A percentile compares a stretch with the other conserved stretches of the same genome.
Evolutionary conservation across 164 flowering plant species (phyloP).

Genomic region (Magnolia officinalis): DNA sequence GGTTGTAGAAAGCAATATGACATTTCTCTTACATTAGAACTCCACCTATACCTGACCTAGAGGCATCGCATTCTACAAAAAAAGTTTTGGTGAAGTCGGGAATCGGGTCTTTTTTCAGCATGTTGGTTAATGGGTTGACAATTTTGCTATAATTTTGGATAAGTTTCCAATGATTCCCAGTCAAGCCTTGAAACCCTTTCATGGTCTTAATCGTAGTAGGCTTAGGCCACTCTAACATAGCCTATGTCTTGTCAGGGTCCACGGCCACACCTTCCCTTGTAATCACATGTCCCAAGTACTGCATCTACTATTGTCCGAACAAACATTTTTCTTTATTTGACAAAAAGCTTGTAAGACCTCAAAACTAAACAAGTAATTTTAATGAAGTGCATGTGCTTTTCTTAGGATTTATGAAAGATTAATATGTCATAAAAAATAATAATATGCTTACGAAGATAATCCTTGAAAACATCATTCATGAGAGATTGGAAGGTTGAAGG

Average conservation of each 20-base stretch:
- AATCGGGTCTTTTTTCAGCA: background rate
- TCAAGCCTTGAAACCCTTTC: constrained; percentile 4
- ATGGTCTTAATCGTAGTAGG: background rate
- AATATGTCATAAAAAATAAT: background rate
- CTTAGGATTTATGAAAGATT: background rate
- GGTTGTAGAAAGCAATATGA: constrained; percentile 8
- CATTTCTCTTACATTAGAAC: constrained; percentile 2
- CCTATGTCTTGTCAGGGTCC: background rate
- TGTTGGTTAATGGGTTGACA: background rate
- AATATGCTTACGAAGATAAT: background rate
- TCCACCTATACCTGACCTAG: background rate
- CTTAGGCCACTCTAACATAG: background rate
- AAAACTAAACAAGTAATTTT: background rate
- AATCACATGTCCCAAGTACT: background rate
- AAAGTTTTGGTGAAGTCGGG: constrained; percentile 5
- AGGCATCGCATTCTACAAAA: constrained; percentile 5
- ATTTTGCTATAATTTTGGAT: background rate
- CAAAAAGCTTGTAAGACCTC: background rate
- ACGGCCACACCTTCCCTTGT: background rate
- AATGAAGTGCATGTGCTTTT: background rate
- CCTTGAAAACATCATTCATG: background rate
- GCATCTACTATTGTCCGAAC: background rate
- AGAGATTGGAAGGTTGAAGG: background rate
- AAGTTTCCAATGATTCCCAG: background rate
- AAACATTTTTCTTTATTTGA: background rate